Evolutionary conservation across 306 rosid genomes (phyloP).

Genomic region (Macrotyloma uniflorum): DNA sequence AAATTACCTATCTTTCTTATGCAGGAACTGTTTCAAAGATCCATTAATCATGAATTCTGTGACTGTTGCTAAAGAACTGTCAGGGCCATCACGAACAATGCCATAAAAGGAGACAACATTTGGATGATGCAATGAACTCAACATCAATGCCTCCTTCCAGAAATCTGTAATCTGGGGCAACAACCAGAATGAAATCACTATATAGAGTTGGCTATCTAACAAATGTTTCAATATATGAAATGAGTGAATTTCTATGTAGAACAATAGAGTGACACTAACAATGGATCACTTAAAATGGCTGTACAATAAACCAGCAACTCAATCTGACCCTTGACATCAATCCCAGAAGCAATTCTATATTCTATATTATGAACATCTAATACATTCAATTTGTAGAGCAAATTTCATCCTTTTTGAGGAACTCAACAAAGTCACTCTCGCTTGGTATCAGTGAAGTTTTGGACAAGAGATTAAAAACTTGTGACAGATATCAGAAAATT

Average conservation of each 20-base stretch:
- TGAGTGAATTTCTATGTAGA: neutral
- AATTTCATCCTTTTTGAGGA: slow-evolving; percentile 4
- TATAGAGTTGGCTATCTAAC: slow-evolving; percentile 2
- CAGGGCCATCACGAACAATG: slow-evolving; percentile 99
- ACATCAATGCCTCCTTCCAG: slow-evolving; percentile 98
- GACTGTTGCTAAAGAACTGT: slow-evolving; percentile 95
- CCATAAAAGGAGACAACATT: slow-evolving; percentile 98
- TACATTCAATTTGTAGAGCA: neutral
- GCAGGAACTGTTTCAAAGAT: slow-evolving; percentile 96
- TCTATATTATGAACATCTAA: neutral
- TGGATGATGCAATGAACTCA: slow-evolving; percentile 97
- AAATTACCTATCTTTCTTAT: slow-evolving; percentile 92
- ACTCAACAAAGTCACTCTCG: slow-evolving; percentile 7
- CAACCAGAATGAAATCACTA: slow-evolving; percentile 39
- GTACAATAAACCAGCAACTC: slow-evolving; percentile 4
- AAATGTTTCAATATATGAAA: slow-evolving; percentile 10
- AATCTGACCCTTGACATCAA: slow-evolving; percentile 15
- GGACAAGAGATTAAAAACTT: slow-evolving; percentile 11
- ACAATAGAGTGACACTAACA: neutral
- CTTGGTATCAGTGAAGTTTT: neutral
- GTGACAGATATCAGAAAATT: neutral
- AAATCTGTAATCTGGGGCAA: slow-evolving; percentile 84
- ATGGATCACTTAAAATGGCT: slow-evolving; percentile 7
- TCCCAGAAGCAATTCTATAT: slow-evolving; percentile 20
- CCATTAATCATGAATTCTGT: slow-evolving; percentile 99